Evolutionary conservation across 257 asterid species (phyloP), one percentile per base, ranked within the genome.

Genomic region (Lavandula angustifolia): DNA sequence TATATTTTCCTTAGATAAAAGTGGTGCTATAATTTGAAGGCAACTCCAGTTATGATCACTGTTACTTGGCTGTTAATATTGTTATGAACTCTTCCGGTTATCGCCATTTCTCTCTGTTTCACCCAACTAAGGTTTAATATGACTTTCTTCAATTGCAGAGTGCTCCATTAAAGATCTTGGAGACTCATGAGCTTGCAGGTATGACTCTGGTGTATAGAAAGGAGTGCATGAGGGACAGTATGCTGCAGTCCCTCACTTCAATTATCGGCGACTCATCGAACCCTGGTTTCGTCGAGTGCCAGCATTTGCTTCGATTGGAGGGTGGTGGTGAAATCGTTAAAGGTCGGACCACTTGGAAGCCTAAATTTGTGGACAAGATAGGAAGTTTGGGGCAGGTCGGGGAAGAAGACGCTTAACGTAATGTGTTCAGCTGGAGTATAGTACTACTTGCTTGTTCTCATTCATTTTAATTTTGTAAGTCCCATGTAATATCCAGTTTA

Each of bases 141-240:
- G 27, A 4, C 13, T 9, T 5, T 22, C 14, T 64, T 66, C 38
- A 9, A 49, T 68, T 68, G 77, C 86, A 94, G 99, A 90, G 98
- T 62, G 96, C 89, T 69, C 99, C 99, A 13, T 67, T 75, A 13
- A 76, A 85, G 9, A 68, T 94, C 48, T 37, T 94, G 80, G 99
- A 91, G 84, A 84, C 83, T 54, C 94, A 88, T 5, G 99, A 94
- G 82, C 88, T 94, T 9, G 84, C 82, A 31, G 83, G 90, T 31
- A 73, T 90, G 91, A 90, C 94, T 11, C 69, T 94, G 29, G 99
- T 90, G 76, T 94, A 90, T 69, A 74, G 96, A 65, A 88, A 96
- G 85, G 99, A 94, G 73, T 94, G 99, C 78, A 81, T 79, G 84
- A 94, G 84, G 87, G 99, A 94, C 95, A 86, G 95, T 31, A 85